Evolutionary conservation across 331 rosid species (phyloP).

Genomic region (Rhamnella rubrinervis): DNA sequence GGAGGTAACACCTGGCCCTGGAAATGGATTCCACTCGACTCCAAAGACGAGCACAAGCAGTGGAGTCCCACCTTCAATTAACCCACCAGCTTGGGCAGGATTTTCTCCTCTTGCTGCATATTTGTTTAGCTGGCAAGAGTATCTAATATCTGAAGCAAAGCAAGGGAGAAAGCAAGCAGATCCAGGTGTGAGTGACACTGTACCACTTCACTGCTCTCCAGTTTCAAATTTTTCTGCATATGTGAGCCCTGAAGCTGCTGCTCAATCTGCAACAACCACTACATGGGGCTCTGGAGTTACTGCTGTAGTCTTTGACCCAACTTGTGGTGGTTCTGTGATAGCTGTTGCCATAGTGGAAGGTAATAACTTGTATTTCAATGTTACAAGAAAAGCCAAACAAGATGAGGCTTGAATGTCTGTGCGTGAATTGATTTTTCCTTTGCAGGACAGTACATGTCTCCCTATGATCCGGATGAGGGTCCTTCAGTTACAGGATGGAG

Average conservation of each 20-base stretch:
- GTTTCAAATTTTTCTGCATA: slow-evolving; percentile 96
- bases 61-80: slow-evolving; percentile 64
- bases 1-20: slow-evolving; percentile 98
- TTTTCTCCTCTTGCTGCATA: slow-evolving; percentile 91
- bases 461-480: slow-evolving; percentile 92
- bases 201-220: slow-evolving; percentile 87
- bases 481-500: slow-evolving; percentile 97
- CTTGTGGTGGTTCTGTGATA: slow-evolving; percentile 85
- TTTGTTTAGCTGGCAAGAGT: slow-evolving; percentile 90
- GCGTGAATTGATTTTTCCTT: slow-evolving; percentile 5
- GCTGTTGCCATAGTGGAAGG: slow-evolving; percentile 93
- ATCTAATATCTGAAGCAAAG: slow-evolving; percentile 63
- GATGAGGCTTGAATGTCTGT: neutral
- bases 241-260: slow-evolving; percentile 89
- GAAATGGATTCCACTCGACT: slow-evolving; percentile 78
- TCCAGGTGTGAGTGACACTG: slow-evolving; percentile 52
- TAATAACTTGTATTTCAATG: slow-evolving; percentile 28
- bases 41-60: slow-evolving; percentile 64
- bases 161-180: slow-evolving; percentile 66
- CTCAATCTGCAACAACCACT: slow-evolving; percentile 86
- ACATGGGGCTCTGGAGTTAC: slow-evolving; percentile 98
- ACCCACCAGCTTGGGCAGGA: slow-evolving; percentile 80
- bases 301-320: slow-evolving; percentile 94
- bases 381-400: too few species aligned
- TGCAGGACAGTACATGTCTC: slow-evolving; percentile 97